Conservation (phyloP, 169 alveolate species). For the Plasmodium gaboni region DNA sequence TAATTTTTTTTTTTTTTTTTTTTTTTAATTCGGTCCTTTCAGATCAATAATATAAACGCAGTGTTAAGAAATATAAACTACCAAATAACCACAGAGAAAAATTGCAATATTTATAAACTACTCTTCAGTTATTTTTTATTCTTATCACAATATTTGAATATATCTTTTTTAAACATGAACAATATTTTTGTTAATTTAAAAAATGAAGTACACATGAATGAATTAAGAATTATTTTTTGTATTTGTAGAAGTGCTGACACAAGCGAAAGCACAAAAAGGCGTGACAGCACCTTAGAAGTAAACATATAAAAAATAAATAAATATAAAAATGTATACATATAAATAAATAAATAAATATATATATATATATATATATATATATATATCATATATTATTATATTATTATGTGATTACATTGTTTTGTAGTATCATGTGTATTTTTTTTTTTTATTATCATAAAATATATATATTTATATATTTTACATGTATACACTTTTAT, state of each 20-base stretch:
- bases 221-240: conserved; percentile 32
- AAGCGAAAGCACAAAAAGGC: neutral
- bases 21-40: neutral
- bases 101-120: neutral
- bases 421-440: neutral
- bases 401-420: neutral
- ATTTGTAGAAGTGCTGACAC: neutral
- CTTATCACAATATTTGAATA: conserved; percentile 33
- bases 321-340: neutral
- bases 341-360: neutral
- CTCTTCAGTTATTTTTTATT: conserved; percentile 37
- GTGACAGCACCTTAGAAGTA: neutral
- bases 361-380: neutral
- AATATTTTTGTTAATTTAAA: conserved; percentile 39
- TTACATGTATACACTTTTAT: neutral
- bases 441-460: no score
- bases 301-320: neutral
- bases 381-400: neutral
- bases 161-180: conserved; percentile 50
- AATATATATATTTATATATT: neutral
- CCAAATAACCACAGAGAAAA: conserved; percentile 9
- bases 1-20: neutral
- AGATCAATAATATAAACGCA: conserved; percentile 31
- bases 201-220: neutral
- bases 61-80: neutral